phyloP scores from a whole-genome alignment of 2,329 filamentous ascomycete genomes.

The Pseudogymnoascus sp. region DNA sequence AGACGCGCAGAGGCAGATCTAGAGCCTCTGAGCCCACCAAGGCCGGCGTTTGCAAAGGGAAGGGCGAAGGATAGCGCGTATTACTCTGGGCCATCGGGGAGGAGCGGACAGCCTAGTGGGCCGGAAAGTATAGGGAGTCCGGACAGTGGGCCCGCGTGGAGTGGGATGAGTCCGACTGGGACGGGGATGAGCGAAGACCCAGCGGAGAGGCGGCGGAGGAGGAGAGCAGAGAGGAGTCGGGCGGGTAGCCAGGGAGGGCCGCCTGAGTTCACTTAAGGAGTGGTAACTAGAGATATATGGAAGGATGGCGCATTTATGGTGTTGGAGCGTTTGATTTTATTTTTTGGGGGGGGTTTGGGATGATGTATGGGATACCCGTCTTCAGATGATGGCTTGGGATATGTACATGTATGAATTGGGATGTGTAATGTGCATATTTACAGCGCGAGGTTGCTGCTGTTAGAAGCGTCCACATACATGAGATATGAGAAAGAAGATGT shows the following conservation, averaged over 20 bases:
- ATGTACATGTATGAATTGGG: slow-evolving; percentile 5
- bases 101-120: slow-evolving; percentile 17
- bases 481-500: neutral
- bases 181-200: slow-evolving; percentile 30
- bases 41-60: slow-evolving; percentile 47
- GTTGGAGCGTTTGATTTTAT: slow-evolving; percentile 2
- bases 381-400: neutral
- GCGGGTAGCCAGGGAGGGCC: neutral
- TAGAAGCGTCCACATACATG: neutral
- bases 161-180: slow-evolving; percentile 24
- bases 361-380: neutral
- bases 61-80: slow-evolving; percentile 54
- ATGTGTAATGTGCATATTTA: slow-evolving; percentile 8
- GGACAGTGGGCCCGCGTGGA: slow-evolving; percentile 28
- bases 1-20: slow-evolving; percentile 23
- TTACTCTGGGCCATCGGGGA: slow-evolving; percentile 34
- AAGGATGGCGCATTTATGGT: neutral
- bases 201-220: slow-evolving; percentile 47
- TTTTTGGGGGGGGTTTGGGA: neutral
- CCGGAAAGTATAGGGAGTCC: slow-evolving; percentile 23
- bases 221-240: slow-evolving; percentile 45
- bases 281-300: neutral
- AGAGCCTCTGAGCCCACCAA: slow-evolving; percentile 43
- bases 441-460: neutral
- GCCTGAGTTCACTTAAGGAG: neutral